A percentile compares a stretch with the other conserved stretches of the same genome.
Conservation (phyloP, 306 rosid species). For the Potentilla sterilis region DNA sequence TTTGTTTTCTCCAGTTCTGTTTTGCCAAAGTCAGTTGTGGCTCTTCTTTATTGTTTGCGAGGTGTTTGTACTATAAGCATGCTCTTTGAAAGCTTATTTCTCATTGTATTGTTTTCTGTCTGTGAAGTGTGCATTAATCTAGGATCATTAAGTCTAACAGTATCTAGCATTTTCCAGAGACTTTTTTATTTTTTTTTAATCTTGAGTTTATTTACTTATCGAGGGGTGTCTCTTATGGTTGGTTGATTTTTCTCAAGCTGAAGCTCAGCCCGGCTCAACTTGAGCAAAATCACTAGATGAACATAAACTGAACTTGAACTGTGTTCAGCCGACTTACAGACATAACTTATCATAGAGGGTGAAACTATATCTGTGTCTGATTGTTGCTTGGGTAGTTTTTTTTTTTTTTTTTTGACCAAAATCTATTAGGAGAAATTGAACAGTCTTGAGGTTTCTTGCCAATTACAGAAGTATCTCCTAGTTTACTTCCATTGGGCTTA, state of each 20-base stretch:
- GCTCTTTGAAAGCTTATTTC: not conserved
- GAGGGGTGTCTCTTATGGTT: not conserved
- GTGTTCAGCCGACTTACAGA: not conserved
- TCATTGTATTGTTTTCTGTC: not conserved
- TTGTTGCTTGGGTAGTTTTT: not conserved
- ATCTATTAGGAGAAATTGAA: not conserved
- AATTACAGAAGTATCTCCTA: slow-evolving; percentile 1
- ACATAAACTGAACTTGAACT: not conserved
- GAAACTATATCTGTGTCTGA: not conserved
- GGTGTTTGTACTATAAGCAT: not conserved
- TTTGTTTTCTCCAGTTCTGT: not conserved
- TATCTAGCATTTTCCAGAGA: not conserved
- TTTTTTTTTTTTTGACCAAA: not conserved
- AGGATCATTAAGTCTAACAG: not conserved
- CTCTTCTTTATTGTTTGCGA: not conserved
- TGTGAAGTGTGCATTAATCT: not conserved
- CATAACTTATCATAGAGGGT: not conserved
- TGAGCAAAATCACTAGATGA: not conserved
- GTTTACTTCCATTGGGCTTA: not conserved
- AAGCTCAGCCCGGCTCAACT: not conserved
- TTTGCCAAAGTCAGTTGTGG: not conserved
- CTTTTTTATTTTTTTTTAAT: not conserved
- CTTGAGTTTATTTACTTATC: not conserved
- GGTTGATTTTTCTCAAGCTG: not conserved
- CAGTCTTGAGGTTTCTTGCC: not conserved